Evolutionary conservation across 768 basidiomycete species (phyloP).

Genomic region (Tylopilus subfusipes): DNA sequence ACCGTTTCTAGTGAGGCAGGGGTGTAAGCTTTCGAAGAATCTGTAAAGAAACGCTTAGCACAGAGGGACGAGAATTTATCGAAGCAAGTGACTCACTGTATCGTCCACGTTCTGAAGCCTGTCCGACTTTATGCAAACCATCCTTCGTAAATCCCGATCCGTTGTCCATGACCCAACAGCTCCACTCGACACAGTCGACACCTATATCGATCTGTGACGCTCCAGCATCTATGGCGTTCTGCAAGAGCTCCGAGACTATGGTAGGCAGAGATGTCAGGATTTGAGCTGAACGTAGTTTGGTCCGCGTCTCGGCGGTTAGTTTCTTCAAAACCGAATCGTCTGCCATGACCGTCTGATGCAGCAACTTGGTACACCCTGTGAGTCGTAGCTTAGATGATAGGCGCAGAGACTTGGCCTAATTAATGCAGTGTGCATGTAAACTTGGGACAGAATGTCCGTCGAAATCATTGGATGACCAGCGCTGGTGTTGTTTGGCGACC

Average conservation of each 20-base stretch:
- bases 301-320: constrained; percentile 61
- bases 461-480: not conserved
- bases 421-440: not conserved
- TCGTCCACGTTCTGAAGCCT: constrained; percentile 49
- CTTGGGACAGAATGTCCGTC: not conserved
- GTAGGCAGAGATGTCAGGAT: constrained; percentile 80
- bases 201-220: constrained; percentile 68
- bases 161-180: constrained; percentile 82
- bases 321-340: constrained; percentile 25
- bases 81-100: constrained; percentile 56
- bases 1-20: constrained; percentile 46
- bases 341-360: constrained; percentile 12
- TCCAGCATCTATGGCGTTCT: constrained; percentile 85
- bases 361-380: not conserved
- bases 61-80: not conserved
- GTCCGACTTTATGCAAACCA: constrained; percentile 53
- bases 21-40: constrained; percentile 68
- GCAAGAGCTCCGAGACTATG: constrained; percentile 80
- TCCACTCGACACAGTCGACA: constrained; percentile 74
- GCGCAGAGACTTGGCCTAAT: not conserved
- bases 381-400: not conserved
- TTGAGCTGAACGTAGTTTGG: constrained; percentile 75
- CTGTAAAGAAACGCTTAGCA: constrained; percentile 35
- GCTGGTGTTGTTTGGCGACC: constrained; percentile 21
- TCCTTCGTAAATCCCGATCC: constrained; percentile 71